Evolutionary conservation across 2,329 filamentous ascomycete species (phyloP), one percentile per base, ranked within the genome.

Genomic region (Talaromyces sp.): DNA sequence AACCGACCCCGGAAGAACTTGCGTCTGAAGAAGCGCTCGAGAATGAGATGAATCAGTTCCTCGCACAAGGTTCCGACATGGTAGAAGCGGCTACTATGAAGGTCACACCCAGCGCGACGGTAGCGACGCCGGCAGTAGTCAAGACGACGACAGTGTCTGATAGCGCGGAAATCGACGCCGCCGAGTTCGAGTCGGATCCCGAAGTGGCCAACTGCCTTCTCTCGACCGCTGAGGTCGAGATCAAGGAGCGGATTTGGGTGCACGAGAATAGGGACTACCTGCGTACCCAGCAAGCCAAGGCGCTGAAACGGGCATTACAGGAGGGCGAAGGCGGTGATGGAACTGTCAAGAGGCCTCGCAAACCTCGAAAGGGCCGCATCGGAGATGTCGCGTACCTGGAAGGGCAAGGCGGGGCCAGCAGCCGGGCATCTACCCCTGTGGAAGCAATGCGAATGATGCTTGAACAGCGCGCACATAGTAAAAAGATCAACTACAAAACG

Each of bases 201-300:
- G 95, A 99, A 74, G 92, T 99, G 5, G 79, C 84, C 63, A 90
- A 90, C 68, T 96, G 93, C 70, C 76, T 92, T 40, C 82, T 98
- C 5, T 85, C 83, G 0, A 84, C 88, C 1, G 85, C 86, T 3
- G 93, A 98, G 76, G 85, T 88, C 2, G 85, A 85, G 36, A 86
- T 92, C 71, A 98, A 97, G 74, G 93, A 97, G 74, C 87, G 87
- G 63, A 90, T 98, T 58, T 99, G 95, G 95, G 87, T 96, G 51
- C 93, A 94, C 63, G 88, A 93, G 72, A 98, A 99, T 75, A 92
- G 95, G 73, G 92, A 96, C 67, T 99, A 93, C 85, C 82, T 99
- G 44, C 90, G 94, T 8, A 85, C 87, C 56, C 89, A 96, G 71
- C 92, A 97, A 71, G 87, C 90, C 63, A 96, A 95, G 75, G 83